phyloP scores from a whole-genome alignment of 139 green algal species.

The Chlamydomonas sp. region DNA sequence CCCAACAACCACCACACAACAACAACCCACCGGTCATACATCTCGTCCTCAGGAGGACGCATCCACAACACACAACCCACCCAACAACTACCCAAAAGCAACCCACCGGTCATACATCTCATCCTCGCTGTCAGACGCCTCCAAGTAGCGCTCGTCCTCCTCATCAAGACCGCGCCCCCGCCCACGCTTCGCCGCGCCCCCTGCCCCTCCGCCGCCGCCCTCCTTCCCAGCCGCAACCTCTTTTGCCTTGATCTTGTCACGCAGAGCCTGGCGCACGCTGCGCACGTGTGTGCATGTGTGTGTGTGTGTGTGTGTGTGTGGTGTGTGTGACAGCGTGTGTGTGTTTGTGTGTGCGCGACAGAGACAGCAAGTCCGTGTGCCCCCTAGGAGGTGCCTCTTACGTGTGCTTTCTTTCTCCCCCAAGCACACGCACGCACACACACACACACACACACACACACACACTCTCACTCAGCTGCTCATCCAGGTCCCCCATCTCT shows the following conservation, averaged over 20 bases:
- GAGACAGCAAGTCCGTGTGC: too few relatives aligned
- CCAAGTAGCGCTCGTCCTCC: conserved; percentile 4
- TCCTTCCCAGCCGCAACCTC: background rate
- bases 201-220: background rate
- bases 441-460: too few relatives aligned
- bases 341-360: background rate
- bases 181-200: background rate
- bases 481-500: conserved; percentile 80
- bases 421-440: too few relatives aligned
- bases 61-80: background rate
- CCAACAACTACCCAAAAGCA: too few relatives aligned
- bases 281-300: conserved; percentile 2
- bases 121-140: conserved; percentile 51
- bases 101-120: conserved; percentile 66
- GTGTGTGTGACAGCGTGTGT: background rate
- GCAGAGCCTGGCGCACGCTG: background rate
- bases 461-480: conserved; percentile 55
- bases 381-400: too few relatives aligned
- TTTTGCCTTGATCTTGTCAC: background rate
- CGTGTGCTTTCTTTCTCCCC: too few relatives aligned
- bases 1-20: too few relatives aligned
- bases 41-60: too few relatives aligned
- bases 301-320: background rate
- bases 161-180: conserved; percentile 9
- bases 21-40: too few relatives aligned